A percentile compares a stretch with the other conserved stretches of the same genome.
These are phyloP conservation scores for Enterospora canceri DNA, from an alignment of 371 early-diverging fungal species.

Conservation along the genomic window DNA sequence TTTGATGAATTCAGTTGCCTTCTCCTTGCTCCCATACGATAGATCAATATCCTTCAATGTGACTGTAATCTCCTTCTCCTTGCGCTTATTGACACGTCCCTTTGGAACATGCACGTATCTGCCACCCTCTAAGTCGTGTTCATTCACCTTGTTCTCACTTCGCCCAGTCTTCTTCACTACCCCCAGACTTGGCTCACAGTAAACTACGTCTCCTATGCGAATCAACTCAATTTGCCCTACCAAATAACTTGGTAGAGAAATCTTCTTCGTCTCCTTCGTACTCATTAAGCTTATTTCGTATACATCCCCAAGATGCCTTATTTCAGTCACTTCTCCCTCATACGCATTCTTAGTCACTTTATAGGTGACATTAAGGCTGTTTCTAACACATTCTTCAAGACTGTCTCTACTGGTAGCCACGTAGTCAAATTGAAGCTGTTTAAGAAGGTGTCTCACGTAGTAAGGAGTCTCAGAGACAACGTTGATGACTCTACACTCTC, in stretches of 20 bases:
- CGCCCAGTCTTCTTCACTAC: constrained; percentile 52
- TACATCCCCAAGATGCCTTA: constrained; percentile 36
- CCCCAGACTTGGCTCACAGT: constrained; percentile 42
- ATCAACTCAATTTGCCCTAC: constrained; percentile 27
- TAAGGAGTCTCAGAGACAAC: too few relatives aligned
- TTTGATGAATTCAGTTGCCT: not conserved
- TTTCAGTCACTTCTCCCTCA: constrained; percentile 53
- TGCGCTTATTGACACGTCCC: constrained; percentile 39
- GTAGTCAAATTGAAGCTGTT: too few relatives aligned
- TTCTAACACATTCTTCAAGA: not conserved
- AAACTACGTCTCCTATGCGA: constrained; percentile 51
- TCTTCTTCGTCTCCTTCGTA: constrained; percentile 38
- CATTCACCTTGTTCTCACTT: constrained; percentile 43
- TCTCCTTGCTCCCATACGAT: too few relatives aligned
- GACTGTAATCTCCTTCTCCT: constrained; percentile 41
- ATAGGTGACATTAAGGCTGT: not conserved
- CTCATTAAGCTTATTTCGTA: constrained; percentile 34
- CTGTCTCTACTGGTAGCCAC: too few relatives aligned
- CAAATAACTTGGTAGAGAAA: constrained; percentile 29
- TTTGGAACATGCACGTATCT: constrained; percentile 50
- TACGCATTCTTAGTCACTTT: constrained; percentile 31
- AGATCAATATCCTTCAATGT: too few relatives aligned
- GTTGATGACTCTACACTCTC: too few relatives aligned
- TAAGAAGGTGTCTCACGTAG: too few relatives aligned
- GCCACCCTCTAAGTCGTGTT: constrained; percentile 53